Evolutionary conservation across 2,329 filamentous ascomycete genomes (phyloP).

Genomic region (Penicillium sp.): DNA sequence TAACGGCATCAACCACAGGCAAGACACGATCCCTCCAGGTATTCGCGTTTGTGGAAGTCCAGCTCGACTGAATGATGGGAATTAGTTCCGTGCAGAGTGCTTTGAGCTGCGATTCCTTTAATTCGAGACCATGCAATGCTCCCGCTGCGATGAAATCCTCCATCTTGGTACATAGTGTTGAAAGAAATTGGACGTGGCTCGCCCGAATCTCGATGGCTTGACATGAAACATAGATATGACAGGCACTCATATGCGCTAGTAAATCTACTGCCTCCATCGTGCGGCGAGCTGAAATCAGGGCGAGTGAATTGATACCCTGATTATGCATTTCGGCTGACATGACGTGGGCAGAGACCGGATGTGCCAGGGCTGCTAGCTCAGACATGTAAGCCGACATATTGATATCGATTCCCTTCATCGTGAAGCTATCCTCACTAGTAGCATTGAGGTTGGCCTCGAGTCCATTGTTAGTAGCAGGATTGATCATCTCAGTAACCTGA

Average conservation of each 20-base stretch:
- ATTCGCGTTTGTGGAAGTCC: constrained; percentile 17
- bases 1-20: constrained; percentile 11
- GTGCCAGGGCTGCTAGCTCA: constrained; percentile 65
- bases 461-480: constrained; percentile 62
- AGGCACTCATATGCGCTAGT: constrained; percentile 59
- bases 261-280: constrained; percentile 62
- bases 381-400: constrained; percentile 67
- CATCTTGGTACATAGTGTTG: constrained; percentile 2
- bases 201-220: constrained; percentile 61
- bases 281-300: constrained; percentile 62
- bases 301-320: constrained; percentile 69
- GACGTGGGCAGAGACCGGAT: constrained; percentile 66
- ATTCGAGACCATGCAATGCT: constrained; percentile 12
- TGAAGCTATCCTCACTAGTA: constrained; percentile 62
- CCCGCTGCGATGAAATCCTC: constrained; percentile 7
- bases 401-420: constrained; percentile 68
- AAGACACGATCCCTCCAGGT: constrained; percentile 19
- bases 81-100: constrained; percentile 1
- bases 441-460: constrained; percentile 65
- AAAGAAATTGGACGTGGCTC: constrained; percentile 23
- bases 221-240: constrained; percentile 60
- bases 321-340: constrained; percentile 71
- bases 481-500: constrained; percentile 67
- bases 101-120: constrained; percentile 2
- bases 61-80: constrained; percentile 12